Base-by-base conservation (phyloP, 768 basidiomycete species). In the Hemileccinum rubropunctum region DNA sequence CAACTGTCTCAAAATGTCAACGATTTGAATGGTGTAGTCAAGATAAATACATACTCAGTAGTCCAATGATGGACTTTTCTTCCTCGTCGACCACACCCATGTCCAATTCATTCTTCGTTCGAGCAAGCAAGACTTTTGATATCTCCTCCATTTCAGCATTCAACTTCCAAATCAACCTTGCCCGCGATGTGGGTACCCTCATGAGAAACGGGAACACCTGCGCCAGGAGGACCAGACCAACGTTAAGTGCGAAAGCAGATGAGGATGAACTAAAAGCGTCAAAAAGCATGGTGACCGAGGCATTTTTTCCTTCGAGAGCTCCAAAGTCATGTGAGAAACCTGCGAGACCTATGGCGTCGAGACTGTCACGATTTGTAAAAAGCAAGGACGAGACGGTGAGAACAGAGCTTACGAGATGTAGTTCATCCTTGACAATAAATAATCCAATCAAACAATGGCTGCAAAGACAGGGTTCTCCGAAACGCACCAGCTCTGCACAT, bases 261-360 rank as follows among this genome's bases (percentile, higher is more conserved):
- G 54, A 38, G 8, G 69, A 57, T 17, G 56, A 50, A 4, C 21
- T 42, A 47, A 76, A 71, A 0, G 68, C 54, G 13, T 75, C 73
- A 15, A 80, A 76, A 6, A 69, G 59, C 3, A 72, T 63, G 4
- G 71, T 65, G 6, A 82, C 70, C 3, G 71, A 47, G 3, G 75
- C 65, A 21, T 60, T 61, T 51, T 79, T 73, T 3, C 81, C 81
- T 1, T 79, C 73, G 15, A 84, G 69, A 1, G 78, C 65, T 23
- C 74, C 74, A 56, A 84, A 84, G 57, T 83, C 73, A 54, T 84
- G 76, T 0, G 78, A 76, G 53, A 84, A 84, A 2, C 81, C 82
- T 10, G 80, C 80, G 33, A 83, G 77, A 17, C 82, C 81, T 37
- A 84, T 72, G 3, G 74, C 73, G 56, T 84, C 83, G 8, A 84